phyloP scores from a whole-genome alignment of 257 asterid genomes.

The Avicennia marina region DNA sequence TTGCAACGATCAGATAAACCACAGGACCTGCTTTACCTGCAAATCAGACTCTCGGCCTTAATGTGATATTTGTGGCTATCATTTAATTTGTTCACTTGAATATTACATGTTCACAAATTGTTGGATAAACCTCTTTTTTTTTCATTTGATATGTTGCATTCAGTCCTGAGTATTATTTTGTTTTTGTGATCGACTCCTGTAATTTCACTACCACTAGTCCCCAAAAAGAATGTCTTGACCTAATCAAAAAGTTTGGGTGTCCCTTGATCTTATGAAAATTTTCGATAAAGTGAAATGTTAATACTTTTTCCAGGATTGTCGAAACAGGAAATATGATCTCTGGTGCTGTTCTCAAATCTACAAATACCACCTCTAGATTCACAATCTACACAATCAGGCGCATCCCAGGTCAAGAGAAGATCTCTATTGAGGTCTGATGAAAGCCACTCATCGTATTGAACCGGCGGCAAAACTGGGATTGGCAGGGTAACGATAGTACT shows the following conservation, averaged over 20 bases:
- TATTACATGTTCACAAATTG: no score
- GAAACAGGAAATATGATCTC: conserved; percentile 22
- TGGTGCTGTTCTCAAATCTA: conserved; percentile 30
- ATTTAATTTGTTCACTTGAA: no score
- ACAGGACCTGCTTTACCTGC: no score
- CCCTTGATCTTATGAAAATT: no score
- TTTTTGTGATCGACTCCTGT: no score
- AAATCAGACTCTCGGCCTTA: no score
- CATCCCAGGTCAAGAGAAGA: conserved; percentile 34
- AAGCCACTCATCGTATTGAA: conserved; percentile 15
- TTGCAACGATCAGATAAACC: no score
- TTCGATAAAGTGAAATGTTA: no score
- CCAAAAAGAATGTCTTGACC: neutral
- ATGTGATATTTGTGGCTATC: no score
- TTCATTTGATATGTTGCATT: no score
- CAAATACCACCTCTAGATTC: conserved; percentile 39
- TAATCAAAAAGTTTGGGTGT: neutral
- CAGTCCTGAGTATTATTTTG: no score
- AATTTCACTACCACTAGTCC: neutral
- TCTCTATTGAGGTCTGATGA: conserved; percentile 22
- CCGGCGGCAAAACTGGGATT: conserved; percentile 46
- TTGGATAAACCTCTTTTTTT: no score
- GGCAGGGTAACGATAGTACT: conserved; percentile 20
- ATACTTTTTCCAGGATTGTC: conserved; percentile 26
- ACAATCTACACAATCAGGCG: conserved; percentile 38